Percentiles rank a stretch among this genome's conserved stretches.
phyloP scores from a whole-genome alignment of 2,329 filamentous ascomycete species.

The Canariomyces notabilis region DNA sequence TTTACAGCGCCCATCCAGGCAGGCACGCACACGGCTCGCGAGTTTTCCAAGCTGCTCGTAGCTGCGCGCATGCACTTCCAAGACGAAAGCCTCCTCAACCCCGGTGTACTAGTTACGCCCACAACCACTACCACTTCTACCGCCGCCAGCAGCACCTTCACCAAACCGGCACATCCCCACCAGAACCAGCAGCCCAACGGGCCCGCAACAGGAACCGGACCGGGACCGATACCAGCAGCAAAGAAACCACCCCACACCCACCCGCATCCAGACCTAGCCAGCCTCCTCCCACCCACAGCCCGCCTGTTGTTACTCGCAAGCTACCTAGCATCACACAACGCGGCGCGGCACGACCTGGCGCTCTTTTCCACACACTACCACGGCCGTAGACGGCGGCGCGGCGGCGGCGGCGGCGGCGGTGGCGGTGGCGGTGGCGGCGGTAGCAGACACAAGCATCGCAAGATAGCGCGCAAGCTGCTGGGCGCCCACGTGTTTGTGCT shows the following conservation, averaged over 20 bases:
- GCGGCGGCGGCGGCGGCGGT: constrained; percentile 34
- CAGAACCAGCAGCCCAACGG: constrained; percentile 5
- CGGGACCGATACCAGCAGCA: not conserved
- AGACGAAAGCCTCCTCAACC: constrained; percentile 64
- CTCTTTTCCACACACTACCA: constrained; percentile 70
- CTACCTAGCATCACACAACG: constrained; percentile 78
- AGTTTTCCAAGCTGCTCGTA: constrained; percentile 80
- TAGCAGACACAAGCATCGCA: constrained; percentile 63
- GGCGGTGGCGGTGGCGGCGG: constrained; percentile 31
- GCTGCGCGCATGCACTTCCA: constrained; percentile 65
- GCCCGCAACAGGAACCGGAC: constrained; percentile 1
- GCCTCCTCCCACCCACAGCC: constrained; percentile 64
- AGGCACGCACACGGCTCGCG: constrained; percentile 67
- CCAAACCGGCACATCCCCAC: constrained; percentile 6
- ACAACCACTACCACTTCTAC: not conserved
- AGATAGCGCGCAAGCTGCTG: constrained; percentile 71
- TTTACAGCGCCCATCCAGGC: constrained; percentile 75
- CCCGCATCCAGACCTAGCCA: constrained; percentile 41
- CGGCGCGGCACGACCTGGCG: constrained; percentile 63
- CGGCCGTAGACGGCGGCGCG: constrained; percentile 45
- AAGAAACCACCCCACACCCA: not conserved
- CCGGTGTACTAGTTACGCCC: constrained; percentile 48
- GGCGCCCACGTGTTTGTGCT: constrained; percentile 72
- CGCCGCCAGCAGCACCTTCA: constrained; percentile 1
- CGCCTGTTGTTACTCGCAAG: constrained; percentile 70